Evolutionary conservation across 371 early-diverging fungal species (phyloP).

Genomic region (Mucor plumbeus): DNA sequence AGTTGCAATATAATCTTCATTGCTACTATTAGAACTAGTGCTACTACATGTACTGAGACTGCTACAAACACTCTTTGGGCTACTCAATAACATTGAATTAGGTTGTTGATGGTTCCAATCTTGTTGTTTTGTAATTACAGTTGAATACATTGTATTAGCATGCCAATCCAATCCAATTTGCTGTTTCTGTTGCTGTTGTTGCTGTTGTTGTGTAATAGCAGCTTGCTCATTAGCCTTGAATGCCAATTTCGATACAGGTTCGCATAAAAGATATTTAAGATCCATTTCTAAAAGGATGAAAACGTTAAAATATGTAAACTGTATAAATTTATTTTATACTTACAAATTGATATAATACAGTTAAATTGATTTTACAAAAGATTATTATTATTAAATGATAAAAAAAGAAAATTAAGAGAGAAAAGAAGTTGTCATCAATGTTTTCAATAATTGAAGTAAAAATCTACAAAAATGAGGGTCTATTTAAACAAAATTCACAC

Average conservation of each 20-base stretch:
- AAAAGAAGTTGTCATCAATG: conserved; percentile 20
- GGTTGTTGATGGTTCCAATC: conserved; percentile 13
- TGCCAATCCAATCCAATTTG: conserved; percentile 22
- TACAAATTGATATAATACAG: conserved; percentile 8
- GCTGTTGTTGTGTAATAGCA: not conserved
- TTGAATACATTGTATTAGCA: conserved; percentile 14
- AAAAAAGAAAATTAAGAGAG: conserved; percentile 9
- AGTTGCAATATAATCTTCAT: not conserved
- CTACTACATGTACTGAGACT: conserved; percentile 31
- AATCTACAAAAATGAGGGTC: conserved; percentile 9
- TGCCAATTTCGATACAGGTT: conserved; percentile 28
- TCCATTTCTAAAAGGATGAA: conserved; percentile 17
- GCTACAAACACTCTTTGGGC: conserved; percentile 33
- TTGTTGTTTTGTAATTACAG: conserved; percentile 12
- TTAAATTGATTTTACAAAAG: not conserved
- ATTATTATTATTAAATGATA: conserved; percentile 1
- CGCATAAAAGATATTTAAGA: conserved; percentile 34
- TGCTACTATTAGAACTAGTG: conserved; percentile 19
- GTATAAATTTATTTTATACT: not conserved
- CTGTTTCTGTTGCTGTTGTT: conserved; percentile 1
- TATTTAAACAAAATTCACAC: conserved; percentile 20
- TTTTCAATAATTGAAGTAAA: conserved; percentile 8
- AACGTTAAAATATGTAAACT: not conserved
- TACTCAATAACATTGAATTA: conserved; percentile 4
- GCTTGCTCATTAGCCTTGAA: conserved; percentile 23